Evolutionary conservation across 306 rosid genomes (phyloP), one percentile per base, ranked within the genome.

Genomic region (Fragaria nilgerrensis): DNA sequence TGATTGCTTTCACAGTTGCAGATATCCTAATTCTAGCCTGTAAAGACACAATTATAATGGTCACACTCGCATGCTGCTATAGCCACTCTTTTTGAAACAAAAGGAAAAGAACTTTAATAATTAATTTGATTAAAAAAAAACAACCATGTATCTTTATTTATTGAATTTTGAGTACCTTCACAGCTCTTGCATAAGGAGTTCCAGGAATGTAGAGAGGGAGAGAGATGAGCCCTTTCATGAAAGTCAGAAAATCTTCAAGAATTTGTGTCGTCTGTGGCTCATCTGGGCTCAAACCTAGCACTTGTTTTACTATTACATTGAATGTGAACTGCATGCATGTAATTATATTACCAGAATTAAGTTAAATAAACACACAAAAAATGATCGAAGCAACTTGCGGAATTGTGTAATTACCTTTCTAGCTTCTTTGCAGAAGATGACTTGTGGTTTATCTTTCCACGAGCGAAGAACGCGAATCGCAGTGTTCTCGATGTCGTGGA

Each of bases 21-120:
- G 77, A 78, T 74, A 78, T 82, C 75, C 85, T 78, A 39, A 71
- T 61, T 74, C 85, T 82, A 74, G 85, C 80, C 85, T 82, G 85
- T 82, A 82, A 82, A 82, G 80, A 68, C 14, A 73, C 61, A 55
- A 47, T 16, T 7, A 65, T n/a, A 50, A 72, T 72, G 63, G 47
- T 72, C 75, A 70, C 45, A 62, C 68, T 73, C 62, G 43, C 63
- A 82, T 82, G 79, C 72, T 22, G 43, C 68, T 25, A 2, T 68
- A 72, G 58, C 59, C 58, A 22, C 61, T 2, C 16, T 41, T 79
- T 43, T 75, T 17, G 29, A 36, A 29, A 49, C 34, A 58, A 70
- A 75, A 70, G 11, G 29, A 55, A 16, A 63, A 39, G 50, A 39
- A 19, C 70, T 65, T 65, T 65, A 65, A 65, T 36, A 37, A 65